Conservation (phyloP, 2,329 filamentous ascomycete genomes). For the Arachnopeziza araneosa region DNA sequence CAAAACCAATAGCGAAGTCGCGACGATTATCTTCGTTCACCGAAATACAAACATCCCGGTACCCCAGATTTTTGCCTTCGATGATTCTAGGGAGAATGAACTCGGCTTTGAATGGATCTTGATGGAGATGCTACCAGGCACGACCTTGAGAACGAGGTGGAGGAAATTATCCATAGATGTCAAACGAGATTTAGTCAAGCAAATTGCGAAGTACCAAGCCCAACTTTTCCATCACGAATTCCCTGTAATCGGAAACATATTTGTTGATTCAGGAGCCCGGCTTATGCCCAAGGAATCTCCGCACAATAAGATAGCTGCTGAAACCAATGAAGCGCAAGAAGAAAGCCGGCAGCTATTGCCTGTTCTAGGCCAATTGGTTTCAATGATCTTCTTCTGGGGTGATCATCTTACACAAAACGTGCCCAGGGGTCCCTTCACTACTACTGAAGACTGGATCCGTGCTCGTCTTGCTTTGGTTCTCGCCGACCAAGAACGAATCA, state of each 20-base stretch:
- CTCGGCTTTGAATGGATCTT: conserved; percentile 39
- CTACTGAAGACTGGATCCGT: conserved; percentile 2
- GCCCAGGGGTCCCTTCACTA: conserved; percentile 2
- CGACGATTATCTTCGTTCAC: conserved; percentile 33
- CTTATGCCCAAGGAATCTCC: neutral
- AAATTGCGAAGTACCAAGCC: neutral
- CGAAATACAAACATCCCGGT: conserved; percentile 31
- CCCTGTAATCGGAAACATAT: neutral
- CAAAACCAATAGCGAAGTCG: conserved; percentile 36
- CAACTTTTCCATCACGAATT: neutral
- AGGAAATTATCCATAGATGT: neutral
- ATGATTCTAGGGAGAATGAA: conserved; percentile 30
- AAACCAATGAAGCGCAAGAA: conserved; percentile 30
- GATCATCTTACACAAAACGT: conserved; percentile 1
- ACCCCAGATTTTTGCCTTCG: conserved; percentile 31
- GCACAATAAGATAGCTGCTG: conserved; percentile 14
- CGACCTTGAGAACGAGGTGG: neutral
- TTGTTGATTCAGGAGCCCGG: neutral
- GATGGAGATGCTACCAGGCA: conserved; percentile 21
- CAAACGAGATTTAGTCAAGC: neutral
- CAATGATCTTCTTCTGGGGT: too few species aligned
- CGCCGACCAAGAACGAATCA: conserved; percentile 2
- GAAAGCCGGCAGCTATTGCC: conserved; percentile 8
- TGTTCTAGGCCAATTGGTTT: too few species aligned
- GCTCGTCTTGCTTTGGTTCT: conserved; percentile 1